Base-by-base conservation (phyloP, 345 rosid species). In the Linum tenue region DNA sequence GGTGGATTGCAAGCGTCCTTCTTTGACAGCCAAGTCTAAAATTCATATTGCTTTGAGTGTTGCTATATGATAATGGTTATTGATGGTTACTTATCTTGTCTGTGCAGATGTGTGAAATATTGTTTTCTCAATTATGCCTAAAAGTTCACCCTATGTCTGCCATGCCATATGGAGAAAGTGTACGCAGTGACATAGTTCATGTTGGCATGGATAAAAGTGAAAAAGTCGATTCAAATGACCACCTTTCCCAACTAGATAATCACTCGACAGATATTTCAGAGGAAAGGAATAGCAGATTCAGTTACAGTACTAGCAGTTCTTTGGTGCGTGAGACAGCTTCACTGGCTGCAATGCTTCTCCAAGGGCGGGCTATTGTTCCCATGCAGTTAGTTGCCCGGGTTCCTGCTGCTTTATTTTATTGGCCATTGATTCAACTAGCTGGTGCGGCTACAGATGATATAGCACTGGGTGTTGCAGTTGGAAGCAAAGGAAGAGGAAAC, bases 401-500 rank as follows among this genome's bases (percentile, higher is more conserved):
- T 69, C 96, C 92, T 63, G 87, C 95, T 64, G 95, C 79, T 60
- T 82, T 94, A 74, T 94, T 94, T 70, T 84, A 86, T 79, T 94
- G 99, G 99, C 99, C 99, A 10, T 77, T 94, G 81, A 82, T 94
- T 78, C 99, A 90, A 74, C 91, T 94, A 22, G 99, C 96, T 62
- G 87, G 91, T 75, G 99, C 99, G 55, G 95, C 96, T 56, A 84
- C 97, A 43, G 97, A 90, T 73, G 87, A 94, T 75, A 86, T 94
- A 31, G 83, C 97, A 55, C 80, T 90, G 73, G 96, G 97, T 72
- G 91, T 94, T 42, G 96, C 99, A 35, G 99, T 94, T 78, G 99
- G 97, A 74, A 94, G 99, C 79, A 90, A 94, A 80, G 99, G 99
- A 76, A 87, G 91, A 76, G 99, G 99, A 72, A 90, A 90, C 69